Evolutionary conservation across 805 yeast genomes (phyloP).

Genomic region (Starmerella kuoi): DNA sequence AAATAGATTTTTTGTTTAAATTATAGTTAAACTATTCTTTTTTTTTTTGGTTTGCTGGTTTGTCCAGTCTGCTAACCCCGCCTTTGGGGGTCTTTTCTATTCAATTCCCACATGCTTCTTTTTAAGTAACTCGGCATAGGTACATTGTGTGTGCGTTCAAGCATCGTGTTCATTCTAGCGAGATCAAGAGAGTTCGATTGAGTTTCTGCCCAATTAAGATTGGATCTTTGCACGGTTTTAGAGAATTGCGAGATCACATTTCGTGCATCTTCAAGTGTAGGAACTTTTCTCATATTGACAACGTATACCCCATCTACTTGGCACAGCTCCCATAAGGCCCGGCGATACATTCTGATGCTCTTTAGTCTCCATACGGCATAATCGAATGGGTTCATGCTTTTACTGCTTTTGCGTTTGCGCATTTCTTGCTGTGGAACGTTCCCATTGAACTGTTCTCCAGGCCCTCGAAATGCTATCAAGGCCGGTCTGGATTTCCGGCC

Average conservation of each 20-base stretch:
- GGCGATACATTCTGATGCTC: slow-evolving; percentile 13
- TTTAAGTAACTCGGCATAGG: not conserved
- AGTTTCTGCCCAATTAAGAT: slow-evolving; percentile 13
- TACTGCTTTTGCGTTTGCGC: not conserved
- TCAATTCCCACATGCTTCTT: slow-evolving; percentile 1
- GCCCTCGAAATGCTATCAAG: slow-evolving; percentile 8
- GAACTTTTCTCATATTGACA: slow-evolving; percentile 8
- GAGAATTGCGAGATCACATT: not conserved
- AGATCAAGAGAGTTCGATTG: not conserved
- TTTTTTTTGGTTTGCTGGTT: too few relatives aligned
- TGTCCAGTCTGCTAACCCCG: too few relatives aligned
- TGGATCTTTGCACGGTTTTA: not conserved
- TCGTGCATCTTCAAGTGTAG: slow-evolving; percentile 5
- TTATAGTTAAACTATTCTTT: too few relatives aligned
- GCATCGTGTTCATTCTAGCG: not conserved
- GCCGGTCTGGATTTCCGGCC: slow-evolving; percentile 22
- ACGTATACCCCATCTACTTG: slow-evolving; percentile 20
- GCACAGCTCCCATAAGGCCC: slow-evolving; percentile 13
- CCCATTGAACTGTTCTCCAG: slow-evolving; percentile 18
- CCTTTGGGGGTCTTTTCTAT: too few relatives aligned
- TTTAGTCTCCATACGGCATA: slow-evolving; percentile 20
- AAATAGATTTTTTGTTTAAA: too few relatives aligned
- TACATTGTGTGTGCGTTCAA: not conserved
- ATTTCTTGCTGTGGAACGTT: not conserved
- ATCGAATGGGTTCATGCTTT: slow-evolving; percentile 13